Conservation (phyloP, 1,139 yeast species). For the Saccharomyces pastorianus region DNA sequence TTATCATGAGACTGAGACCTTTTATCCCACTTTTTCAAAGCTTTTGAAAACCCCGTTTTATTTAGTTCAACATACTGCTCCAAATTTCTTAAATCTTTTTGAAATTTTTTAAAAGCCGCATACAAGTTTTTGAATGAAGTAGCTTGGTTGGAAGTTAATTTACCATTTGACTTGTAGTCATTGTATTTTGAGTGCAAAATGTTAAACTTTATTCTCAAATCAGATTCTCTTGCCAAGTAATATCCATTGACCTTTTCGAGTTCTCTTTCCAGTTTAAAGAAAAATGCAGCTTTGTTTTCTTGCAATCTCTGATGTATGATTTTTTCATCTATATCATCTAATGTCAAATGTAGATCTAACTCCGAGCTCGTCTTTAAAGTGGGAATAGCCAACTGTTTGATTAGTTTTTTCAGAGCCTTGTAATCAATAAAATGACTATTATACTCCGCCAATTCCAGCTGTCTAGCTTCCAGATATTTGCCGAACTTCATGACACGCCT, state of each 20-base stretch:
- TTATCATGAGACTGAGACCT: slow-evolving; percentile 90
- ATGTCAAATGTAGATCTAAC: background rate
- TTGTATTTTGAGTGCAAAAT: slow-evolving; percentile 64
- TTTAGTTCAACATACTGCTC: slow-evolving; percentile 91
- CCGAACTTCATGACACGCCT: slow-evolving; percentile 64
- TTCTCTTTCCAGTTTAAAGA: slow-evolving; percentile 87
- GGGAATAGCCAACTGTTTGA: slow-evolving; percentile 43
- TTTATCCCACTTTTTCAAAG: slow-evolving; percentile 95
- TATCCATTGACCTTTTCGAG: slow-evolving; percentile 87
- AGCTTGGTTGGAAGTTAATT: slow-evolving; percentile 42
- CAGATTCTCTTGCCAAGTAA: slow-evolving; percentile 84
- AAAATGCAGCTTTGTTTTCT: slow-evolving; percentile 87
- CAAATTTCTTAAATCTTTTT: slow-evolving; percentile 76
- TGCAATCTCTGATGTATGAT: slow-evolving; percentile 54
- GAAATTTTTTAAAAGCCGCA: slow-evolving; percentile 82
- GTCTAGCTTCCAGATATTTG: slow-evolving; percentile 87
- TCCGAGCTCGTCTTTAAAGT: slow-evolving; percentile 1
- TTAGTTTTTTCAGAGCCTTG: slow-evolving; percentile 71
- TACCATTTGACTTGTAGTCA: slow-evolving; percentile 42
- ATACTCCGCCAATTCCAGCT: slow-evolving; percentile 89
- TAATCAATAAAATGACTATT: slow-evolving; percentile 90
- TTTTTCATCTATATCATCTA: slow-evolving; percentile 26
- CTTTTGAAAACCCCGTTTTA: slow-evolving; percentile 92
- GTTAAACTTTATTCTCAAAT: slow-evolving; percentile 68
- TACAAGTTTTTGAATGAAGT: slow-evolving; percentile 60